Evolutionary conservation across 495 filamentous ascomycete species (phyloP), one percentile per base, ranked within the genome.

Genomic region (Massariosphaeria phaeospora): DNA sequence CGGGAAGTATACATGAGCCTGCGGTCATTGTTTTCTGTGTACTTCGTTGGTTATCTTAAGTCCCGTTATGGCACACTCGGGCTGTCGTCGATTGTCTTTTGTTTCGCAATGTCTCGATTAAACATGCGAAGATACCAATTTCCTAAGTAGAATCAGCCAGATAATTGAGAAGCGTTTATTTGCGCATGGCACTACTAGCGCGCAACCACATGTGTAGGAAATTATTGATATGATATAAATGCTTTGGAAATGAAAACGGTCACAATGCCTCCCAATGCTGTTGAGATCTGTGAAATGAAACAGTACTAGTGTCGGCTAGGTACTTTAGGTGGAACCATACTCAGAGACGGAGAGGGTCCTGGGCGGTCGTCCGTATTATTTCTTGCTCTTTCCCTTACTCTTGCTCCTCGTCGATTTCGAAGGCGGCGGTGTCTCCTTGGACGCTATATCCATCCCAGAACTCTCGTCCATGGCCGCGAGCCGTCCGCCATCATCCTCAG

Each of bases 361-460:
- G 2, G 18, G 5, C 2, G 2, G 27, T 17, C 17, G 30, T 27
- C 23, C 23, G 7, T 27, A 12, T 26, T 59, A 59, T 34, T 54
- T 59, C 56, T 38, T 59, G 15, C 44, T 43, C 29, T 59, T 59
- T 1, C 24, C 55, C 24, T 42, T 59, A 15, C 30, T 18, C 27
- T 54, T 59, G 38, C 56, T 59, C 44, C 56, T 59, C 24, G 56
- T 59, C 7, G 48, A 53, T 27, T 20, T 59, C n/a, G 49, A 6
- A 8, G 43, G 56, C 2, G 56, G 56, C 34, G 34, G 30, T 6
- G 12, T 41, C 24, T 59, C 50, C 11, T 59, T 49, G n/a, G 36
- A 8, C 11, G 43, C 42, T 8, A 59, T 17, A 12, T 59, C 56
- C 12, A 52, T 33, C n/a, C 55, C 48, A 7, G 39, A 47, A 46